A percentile compares a stretch with the other conserved stretches of the same genome.
These are phyloP conservation scores for Gossypium anomalum DNA, from an alignment of 345 rosid genomes.

Conservation along the genomic window DNA sequence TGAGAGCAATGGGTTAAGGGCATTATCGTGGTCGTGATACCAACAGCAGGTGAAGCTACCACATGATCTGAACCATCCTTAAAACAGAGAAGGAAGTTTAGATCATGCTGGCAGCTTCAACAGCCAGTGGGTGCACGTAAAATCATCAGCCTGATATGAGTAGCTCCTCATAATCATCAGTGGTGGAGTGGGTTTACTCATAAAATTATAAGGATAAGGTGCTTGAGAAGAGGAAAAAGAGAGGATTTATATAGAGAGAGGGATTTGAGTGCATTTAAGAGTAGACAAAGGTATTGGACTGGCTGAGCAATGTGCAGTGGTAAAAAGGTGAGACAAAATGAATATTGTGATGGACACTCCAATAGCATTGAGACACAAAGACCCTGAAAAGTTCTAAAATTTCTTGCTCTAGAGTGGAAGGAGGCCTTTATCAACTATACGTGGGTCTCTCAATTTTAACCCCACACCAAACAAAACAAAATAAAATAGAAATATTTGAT, in stretches of 20 bases:
- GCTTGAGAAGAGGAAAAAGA: background rate
- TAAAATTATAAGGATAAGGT: too few relatives aligned
- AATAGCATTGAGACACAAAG: constrained; percentile 33
- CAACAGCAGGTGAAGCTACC: constrained; percentile 50
- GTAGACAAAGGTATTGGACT: background rate
- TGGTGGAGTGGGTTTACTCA: too few relatives aligned
- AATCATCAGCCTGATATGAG: background rate
- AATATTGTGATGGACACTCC: constrained; percentile 41
- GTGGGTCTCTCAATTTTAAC: background rate
- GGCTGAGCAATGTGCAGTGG: constrained; percentile 19
- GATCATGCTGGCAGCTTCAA: constrained; percentile 68
- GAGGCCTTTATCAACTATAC: constrained; percentile 5
- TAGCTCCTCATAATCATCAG: background rate
- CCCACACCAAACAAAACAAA: too few relatives aligned
- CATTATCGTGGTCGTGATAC: constrained; percentile 23
- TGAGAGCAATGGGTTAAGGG: background rate
- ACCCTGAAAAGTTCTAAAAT: constrained; percentile 18
- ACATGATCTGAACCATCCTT: constrained; percentile 39
- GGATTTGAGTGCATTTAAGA: background rate
- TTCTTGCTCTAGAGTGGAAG: background rate
- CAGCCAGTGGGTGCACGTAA: constrained; percentile 28
- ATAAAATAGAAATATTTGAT: too few relatives aligned
- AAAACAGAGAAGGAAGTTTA: constrained; percentile 20
- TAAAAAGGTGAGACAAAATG: constrained; percentile 42
- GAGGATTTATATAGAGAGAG: background rate